Conservation (phyloP, 1,284 basidiomycete species). For the Ustilago crameri region DNA sequence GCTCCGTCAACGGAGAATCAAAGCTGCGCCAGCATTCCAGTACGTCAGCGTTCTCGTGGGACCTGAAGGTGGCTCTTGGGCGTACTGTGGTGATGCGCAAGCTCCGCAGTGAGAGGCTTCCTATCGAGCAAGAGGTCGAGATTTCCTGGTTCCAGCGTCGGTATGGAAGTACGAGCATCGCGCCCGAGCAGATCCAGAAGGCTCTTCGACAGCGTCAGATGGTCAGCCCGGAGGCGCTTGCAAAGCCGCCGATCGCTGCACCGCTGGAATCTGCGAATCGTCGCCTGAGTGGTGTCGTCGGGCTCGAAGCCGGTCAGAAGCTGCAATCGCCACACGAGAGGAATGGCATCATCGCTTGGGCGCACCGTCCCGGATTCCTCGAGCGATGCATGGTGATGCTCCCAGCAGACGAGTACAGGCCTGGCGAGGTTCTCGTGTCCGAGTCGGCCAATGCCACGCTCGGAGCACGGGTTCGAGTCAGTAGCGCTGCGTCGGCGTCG, state of each 20-base stretch:
- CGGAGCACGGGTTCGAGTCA: not conserved
- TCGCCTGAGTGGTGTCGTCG: slow-evolving; percentile 11
- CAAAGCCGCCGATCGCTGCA: slow-evolving; percentile 41
- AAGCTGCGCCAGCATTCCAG: slow-evolving; percentile 35
- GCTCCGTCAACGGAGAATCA: slow-evolving; percentile 47
- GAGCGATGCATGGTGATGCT: slow-evolving; percentile 16
- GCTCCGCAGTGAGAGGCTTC: slow-evolving; percentile 32
- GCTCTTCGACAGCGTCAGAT: slow-evolving; percentile 39
- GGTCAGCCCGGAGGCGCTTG: slow-evolving; percentile 56
- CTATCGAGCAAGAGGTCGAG: slow-evolving; percentile 54
- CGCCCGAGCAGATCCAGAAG: slow-evolving; percentile 37
- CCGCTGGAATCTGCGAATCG: slow-evolving; percentile 9
- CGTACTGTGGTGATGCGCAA: slow-evolving; percentile 53
- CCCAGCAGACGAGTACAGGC: slow-evolving; percentile 23
- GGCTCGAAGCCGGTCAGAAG: slow-evolving; percentile 7
- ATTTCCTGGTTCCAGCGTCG: slow-evolving; percentile 56
- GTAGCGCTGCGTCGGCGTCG: not conserved
- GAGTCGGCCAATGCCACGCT: slow-evolving; percentile 5
- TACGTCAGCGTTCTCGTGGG: slow-evolving; percentile 33
- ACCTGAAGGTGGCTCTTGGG: slow-evolving; percentile 44
- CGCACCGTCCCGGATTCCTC: slow-evolving; percentile 24
- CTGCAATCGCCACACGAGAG: slow-evolving; percentile 8
- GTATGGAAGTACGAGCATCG: slow-evolving; percentile 50
- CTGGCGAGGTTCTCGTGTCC: slow-evolving; percentile 33
- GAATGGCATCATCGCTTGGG: slow-evolving; percentile 45